These are phyloP conservation scores for Russula earlei DNA, from an alignment of 768 basidiomycete species.

Conservation along the genomic window DNA sequence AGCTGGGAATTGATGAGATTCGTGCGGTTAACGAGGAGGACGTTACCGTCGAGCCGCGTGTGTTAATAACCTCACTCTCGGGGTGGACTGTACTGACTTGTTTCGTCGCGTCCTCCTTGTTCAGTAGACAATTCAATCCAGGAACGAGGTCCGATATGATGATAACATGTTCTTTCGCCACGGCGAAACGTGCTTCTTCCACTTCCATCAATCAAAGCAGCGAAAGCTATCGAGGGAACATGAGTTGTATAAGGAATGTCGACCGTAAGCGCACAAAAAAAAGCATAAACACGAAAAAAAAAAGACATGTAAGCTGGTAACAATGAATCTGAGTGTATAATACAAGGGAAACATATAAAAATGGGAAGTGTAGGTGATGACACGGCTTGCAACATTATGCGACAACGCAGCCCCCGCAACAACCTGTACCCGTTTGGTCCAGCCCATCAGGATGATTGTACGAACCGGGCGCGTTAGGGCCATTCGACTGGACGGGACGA, in stretches of 20 bases:
- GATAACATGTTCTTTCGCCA: not conserved
- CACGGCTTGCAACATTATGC: constrained; percentile 25
- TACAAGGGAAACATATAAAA: constrained; percentile 8
- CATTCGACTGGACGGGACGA: constrained; percentile 48
- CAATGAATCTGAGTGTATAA: constrained; percentile 13
- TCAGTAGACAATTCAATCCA: constrained; percentile 5
- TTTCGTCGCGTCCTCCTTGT: not conserved
- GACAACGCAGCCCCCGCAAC: constrained; percentile 64
- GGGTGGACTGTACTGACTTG: too few species aligned
- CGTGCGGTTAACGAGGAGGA: constrained; percentile 75
- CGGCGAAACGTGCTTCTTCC: not conserved
- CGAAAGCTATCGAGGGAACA: not conserved
- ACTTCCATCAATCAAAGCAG: too few species aligned
- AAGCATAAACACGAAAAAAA: not conserved
- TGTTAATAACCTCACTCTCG: constrained; percentile 6
- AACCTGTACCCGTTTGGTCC: constrained; percentile 48
- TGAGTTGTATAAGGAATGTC: not conserved
- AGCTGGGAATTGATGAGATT: constrained; percentile 75
- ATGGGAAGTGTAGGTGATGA: constrained; percentile 6
- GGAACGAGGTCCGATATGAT: constrained; percentile 13
- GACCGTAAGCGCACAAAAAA: constrained; percentile 1
- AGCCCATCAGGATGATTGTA: constrained; percentile 39
- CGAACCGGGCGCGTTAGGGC: constrained; percentile 35
- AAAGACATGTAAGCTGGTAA: constrained; percentile 2
- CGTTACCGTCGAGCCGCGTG: constrained; percentile 28